These are phyloP conservation scores for Alternaria longipes DNA, from an alignment of 2,329 filamentous ascomycete genomes.

Conservation along the genomic window DNA sequence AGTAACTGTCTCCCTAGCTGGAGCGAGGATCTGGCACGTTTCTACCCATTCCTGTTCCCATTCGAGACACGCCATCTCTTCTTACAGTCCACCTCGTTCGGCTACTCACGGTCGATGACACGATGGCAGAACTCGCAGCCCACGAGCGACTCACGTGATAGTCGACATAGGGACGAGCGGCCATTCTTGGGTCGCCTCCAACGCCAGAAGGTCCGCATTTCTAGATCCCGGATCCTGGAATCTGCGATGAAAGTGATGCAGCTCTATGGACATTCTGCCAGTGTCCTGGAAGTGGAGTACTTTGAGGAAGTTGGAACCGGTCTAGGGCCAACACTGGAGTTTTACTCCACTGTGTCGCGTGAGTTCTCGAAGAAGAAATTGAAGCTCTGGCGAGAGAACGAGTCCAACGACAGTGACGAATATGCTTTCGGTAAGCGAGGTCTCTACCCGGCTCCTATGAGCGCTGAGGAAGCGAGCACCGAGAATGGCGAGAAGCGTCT, in stretches of 20 bases:
- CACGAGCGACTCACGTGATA: conserved; percentile 79
- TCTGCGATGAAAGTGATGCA: conserved; percentile 99
- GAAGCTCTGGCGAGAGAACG: conserved; percentile 94
- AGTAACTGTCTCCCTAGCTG: conserved; percentile 95
- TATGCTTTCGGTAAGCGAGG: conserved; percentile 86
- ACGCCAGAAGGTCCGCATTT: conserved; percentile 97
- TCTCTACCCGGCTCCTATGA: conserved; percentile 91
- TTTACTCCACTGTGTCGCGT: conserved; percentile 96
- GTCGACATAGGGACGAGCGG: conserved; percentile 84
- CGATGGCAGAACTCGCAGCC: conserved; percentile 94
- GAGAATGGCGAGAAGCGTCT: conserved; percentile 88
- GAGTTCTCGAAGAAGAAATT: conserved; percentile 98
- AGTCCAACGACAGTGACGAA: conserved; percentile 75
- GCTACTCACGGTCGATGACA: conserved; percentile 96
- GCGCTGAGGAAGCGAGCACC: conserved; percentile 74
- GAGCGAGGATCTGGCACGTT: conserved; percentile 91
- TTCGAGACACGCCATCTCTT: conserved; percentile 98
- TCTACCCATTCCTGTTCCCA: conserved; percentile 96
- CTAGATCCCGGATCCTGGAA: conserved; percentile 90
- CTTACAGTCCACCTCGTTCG: conserved; percentile 96
- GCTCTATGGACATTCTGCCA: conserved; percentile 94
- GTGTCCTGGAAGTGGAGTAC: conserved; percentile 95
- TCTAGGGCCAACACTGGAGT: conserved; percentile 92
- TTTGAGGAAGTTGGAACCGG: conserved; percentile 99
- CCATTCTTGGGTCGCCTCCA: conserved; percentile 92